Evolutionary conservation across 108 stramenopile species (phyloP), one percentile per base, ranked within the genome.

Genomic region (Mayamaea pseudoterrestris): DNA sequence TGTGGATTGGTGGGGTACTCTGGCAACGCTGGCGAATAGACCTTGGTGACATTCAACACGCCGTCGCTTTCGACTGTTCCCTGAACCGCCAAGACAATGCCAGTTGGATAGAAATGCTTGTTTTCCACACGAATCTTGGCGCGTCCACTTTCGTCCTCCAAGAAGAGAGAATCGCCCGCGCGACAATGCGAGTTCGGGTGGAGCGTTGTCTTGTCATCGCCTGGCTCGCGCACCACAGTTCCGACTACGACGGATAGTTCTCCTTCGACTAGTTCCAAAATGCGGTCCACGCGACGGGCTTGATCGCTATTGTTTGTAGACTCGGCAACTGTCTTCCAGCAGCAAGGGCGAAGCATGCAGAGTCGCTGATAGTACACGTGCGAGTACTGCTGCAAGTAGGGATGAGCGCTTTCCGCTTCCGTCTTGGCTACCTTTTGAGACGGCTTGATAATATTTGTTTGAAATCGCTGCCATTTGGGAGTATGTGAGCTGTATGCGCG

Each of bases 61-160:
- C 87, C 87, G 9, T 49, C 60, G 18, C 47, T 61, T 21, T 60
- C 47, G 12, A 90, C 74, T 17, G 49, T 50, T 0, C 87, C 87
- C 45, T 66, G 58, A 6, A 85, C 68, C 21, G 79, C 81, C 16
- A 76, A 60, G 20, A 91, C 74, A 6, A 76, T 54, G 0, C 89
- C 89, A 0, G 89, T 91, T 16, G 60, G 65, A 23, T 68, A 63
- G 17, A 60, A 37, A 47, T 80, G 66, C 8, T 56, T 28, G 13
- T 55, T 12, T 20, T 30, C 5, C 4, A 27, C 35, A 5, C 5
- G 30, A 8, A 53, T 23, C 17, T 55, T 63, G 11, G 84, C 82
- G 31, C 89, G 77, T 12, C 89, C 89, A 49, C 68, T 73, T 41
- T 84, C 80, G 58, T 90, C 88, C 65, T 91, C 89, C 46, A 91